phyloP scores from a whole-genome alignment of 139 green algal species.

The Tetradesmus lagerheimii region DNA sequence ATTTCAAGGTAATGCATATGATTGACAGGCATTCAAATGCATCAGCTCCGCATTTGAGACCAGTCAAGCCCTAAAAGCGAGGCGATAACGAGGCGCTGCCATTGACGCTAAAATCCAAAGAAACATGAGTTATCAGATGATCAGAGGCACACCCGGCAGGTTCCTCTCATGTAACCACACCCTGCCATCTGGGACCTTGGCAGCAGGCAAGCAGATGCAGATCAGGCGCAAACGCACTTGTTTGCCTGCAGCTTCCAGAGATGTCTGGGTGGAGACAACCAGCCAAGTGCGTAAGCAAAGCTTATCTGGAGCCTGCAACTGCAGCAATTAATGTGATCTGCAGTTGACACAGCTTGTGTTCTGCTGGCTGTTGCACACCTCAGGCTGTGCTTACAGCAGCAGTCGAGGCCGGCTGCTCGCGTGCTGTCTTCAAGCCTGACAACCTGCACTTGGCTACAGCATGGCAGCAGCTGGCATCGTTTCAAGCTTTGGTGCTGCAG shows the following conservation, averaged over 20 bases:
- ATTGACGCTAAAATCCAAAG: neutral
- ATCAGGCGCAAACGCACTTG: neutral
- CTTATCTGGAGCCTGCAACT: too few species aligned
- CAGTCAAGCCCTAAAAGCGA: neutral
- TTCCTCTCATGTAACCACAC: neutral
- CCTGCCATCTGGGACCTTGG: neutral
- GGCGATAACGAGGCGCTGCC: neutral
- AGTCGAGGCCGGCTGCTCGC: constrained; percentile 46
- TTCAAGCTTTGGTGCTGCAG: constrained; percentile 34
- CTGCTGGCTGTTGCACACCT: neutral
- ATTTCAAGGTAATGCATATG: neutral
- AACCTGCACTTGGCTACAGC: neutral
- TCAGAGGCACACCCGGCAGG: too few species aligned
- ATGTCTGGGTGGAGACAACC: constrained; percentile 41
- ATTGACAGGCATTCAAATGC: neutral
- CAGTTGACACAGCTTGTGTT: neutral
- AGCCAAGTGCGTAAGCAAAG: constrained; percentile 24
- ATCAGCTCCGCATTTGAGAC: neutral
- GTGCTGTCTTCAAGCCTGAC: constrained; percentile 26
- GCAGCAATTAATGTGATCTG: too few species aligned
- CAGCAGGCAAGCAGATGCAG: neutral
- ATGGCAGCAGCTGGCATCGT: constrained; percentile 50
- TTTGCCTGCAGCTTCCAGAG: neutral
- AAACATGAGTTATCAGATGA: neutral
- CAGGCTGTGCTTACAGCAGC: constrained; percentile 58